Evolutionary conservation across 495 filamentous ascomycete species (phyloP).

Genomic region (Sordaria brevicollis): DNA sequence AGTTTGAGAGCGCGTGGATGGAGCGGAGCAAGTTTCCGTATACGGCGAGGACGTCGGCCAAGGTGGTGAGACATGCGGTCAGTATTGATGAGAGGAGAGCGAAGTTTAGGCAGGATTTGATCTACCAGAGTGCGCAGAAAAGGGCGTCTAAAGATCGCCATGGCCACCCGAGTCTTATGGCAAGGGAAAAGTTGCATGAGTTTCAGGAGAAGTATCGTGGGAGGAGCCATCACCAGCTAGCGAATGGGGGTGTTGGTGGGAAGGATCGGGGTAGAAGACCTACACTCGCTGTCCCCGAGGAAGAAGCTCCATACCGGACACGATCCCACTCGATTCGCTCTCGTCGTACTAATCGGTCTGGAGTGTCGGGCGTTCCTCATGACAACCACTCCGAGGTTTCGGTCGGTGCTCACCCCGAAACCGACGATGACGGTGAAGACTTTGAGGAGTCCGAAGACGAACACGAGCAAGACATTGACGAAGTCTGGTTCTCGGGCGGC

Average conservation of each 20-base stretch:
- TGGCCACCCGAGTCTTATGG: too few relatives aligned
- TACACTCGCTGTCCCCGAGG: constrained; percentile 7
- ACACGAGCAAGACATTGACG: constrained; percentile 62
- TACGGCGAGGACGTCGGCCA: constrained; percentile 66
- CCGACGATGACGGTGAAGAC: constrained; percentile 26
- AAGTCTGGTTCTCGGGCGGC: constrained; percentile 76
- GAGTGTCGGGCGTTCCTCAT: constrained; percentile 4
- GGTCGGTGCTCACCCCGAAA: constrained; percentile 13
- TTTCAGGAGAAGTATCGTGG: constrained; percentile 30
- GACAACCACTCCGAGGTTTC: constrained; percentile 19
- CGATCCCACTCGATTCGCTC: constrained; percentile 28
- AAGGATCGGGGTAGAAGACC: constrained; percentile 9
- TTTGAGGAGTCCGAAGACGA: constrained; percentile 45
- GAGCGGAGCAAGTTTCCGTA: constrained; percentile 73
- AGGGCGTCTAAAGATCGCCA: constrained; percentile 24
- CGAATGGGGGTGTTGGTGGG: neutral
- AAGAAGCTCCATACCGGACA: constrained; percentile 32
- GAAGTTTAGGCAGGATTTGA: constrained; percentile 58
- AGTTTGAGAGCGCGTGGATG: constrained; percentile 81
- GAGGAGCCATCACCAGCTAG: neutral
- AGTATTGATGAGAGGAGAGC: constrained; percentile 71
- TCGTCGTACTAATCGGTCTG: neutral
- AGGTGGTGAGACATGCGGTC: constrained; percentile 60
- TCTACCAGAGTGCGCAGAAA: constrained; percentile 44
- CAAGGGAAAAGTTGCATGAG: constrained; percentile 31